phyloP scores from a whole-genome alignment of 148 eudicot species.

The Vaccinium darrowii region DNA sequence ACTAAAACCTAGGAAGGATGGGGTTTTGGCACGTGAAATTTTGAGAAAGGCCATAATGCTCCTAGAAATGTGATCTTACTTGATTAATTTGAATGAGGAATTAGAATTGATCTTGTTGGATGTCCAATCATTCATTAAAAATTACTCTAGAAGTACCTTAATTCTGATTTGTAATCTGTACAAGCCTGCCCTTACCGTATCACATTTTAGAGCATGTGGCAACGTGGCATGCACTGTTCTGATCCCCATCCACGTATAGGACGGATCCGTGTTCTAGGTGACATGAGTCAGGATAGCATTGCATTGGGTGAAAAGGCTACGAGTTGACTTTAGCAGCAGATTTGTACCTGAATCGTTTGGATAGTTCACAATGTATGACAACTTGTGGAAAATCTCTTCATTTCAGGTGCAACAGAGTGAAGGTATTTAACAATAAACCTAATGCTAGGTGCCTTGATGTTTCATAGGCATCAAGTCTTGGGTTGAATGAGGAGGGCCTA shows the following conservation, averaged over 20 bases:
- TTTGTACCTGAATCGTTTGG: not conserved
- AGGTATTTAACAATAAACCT: constrained; percentile 41
- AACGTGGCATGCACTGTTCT: too few species aligned
- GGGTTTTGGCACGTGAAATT: not conserved
- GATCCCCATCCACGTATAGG: too few species aligned
- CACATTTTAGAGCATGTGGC: too few species aligned
- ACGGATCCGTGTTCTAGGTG: too few species aligned
- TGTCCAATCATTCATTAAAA: not conserved
- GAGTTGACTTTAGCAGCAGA: too few species aligned
- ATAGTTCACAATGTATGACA: not conserved
- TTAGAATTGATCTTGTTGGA: not conserved
- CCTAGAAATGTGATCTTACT: not conserved
- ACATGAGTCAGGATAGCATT: too few species aligned
- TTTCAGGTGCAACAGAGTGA: constrained; percentile 76
- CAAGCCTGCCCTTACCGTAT: too few species aligned
- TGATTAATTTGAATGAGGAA: not conserved
- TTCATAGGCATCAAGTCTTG: not conserved
- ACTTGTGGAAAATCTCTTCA: constrained; percentile 15
- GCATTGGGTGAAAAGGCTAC: too few species aligned
- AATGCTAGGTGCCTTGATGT: not conserved
- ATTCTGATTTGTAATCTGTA: not conserved
- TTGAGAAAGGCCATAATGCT: not conserved
- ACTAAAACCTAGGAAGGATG: not conserved
- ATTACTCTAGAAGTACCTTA: not conserved
- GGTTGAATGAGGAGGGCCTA: not conserved